These are phyloP conservation scores for Penicillium concentricum DNA, from an alignment of 2,329 filamentous ascomycete species.

Conservation along the genomic window DNA sequence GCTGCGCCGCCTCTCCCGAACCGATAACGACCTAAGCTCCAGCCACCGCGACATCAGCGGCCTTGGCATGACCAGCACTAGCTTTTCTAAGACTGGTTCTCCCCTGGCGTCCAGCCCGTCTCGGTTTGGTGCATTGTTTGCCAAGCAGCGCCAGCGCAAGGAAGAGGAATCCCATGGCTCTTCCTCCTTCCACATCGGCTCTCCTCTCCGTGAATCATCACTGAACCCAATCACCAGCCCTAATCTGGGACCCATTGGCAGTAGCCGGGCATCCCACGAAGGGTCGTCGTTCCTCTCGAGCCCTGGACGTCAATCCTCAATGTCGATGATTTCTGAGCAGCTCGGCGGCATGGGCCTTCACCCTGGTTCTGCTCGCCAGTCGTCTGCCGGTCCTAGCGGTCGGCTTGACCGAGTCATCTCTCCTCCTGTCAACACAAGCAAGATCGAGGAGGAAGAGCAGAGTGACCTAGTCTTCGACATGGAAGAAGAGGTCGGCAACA, in stretches of 20 bases:
- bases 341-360: slow-evolving; percentile 47
- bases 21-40: slow-evolving; percentile 52
- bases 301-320: slow-evolving; percentile 56
- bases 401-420: slow-evolving; percentile 48
- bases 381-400: slow-evolving; percentile 30
- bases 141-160: slow-evolving; percentile 52
- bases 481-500: slow-evolving; percentile 51
- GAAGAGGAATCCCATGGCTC: slow-evolving; percentile 50
- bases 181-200: slow-evolving; percentile 62
- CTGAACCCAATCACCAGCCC: slow-evolving; percentile 52
- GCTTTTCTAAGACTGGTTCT: slow-evolving; percentile 53
- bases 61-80: slow-evolving; percentile 50
- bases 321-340: slow-evolving; percentile 63
- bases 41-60: slow-evolving; percentile 51
- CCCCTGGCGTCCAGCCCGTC: slow-evolving; percentile 61
- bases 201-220: slow-evolving; percentile 63
- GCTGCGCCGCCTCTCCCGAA: slow-evolving; percentile 59
- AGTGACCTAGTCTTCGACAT: slow-evolving; percentile 51
- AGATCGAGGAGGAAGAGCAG: slow-evolving; percentile 49
- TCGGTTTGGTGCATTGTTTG: slow-evolving; percentile 61
- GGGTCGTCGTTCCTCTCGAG: slow-evolving; percentile 54
- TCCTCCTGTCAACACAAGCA: slow-evolving; percentile 46
- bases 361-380: slow-evolving; percentile 40
- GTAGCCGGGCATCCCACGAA: slow-evolving; percentile 49
- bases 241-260: slow-evolving; percentile 51